Conservation (phyloP, 768 basidiomycete species). For the Leucocoprinus leucothites region DNA sequence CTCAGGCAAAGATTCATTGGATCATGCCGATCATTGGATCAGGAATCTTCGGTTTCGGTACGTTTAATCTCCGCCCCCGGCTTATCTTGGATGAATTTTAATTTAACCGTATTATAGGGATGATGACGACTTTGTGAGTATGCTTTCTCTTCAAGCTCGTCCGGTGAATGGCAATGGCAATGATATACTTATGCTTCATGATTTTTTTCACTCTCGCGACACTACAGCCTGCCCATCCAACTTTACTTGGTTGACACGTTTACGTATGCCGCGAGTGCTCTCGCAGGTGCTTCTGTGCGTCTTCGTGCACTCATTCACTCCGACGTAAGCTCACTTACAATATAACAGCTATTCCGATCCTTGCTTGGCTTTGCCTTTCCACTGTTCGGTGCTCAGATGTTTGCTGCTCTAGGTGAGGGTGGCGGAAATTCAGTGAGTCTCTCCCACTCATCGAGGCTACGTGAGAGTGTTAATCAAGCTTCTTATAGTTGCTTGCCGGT, state of each 20-base stretch:
- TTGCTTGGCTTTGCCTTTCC: conserved; percentile 47
- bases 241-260: conserved; percentile 73
- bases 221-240: conserved; percentile 59
- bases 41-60: conserved; percentile 57
- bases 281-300: conserved; percentile 63
- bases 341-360: conserved; percentile 42
- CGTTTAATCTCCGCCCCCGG: background rate
- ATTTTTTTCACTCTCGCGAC: background rate
- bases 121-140: conserved; percentile 63
- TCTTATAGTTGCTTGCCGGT: conserved; percentile 49
- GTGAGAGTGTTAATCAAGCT: background rate
- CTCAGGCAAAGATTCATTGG: conserved; percentile 62
- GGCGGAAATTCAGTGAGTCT: conserved; percentile 57
- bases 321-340: background rate
- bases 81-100: background rate
- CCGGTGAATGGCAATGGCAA: background rate
- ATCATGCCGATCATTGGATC: conserved; percentile 74
- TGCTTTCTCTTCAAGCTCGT: background rate
- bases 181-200: conserved; percentile 5
- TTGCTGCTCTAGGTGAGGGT: conserved; percentile 54
- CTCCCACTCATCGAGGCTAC: background rate
- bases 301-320: background rate
- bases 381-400: conserved; percentile 59
- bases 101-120: conserved; percentile 18
- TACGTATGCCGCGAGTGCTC: conserved; percentile 65